phyloP scores from a whole-genome alignment of 192 early-diverging fungal genomes.

The Glomus cerebriforme region DNA sequence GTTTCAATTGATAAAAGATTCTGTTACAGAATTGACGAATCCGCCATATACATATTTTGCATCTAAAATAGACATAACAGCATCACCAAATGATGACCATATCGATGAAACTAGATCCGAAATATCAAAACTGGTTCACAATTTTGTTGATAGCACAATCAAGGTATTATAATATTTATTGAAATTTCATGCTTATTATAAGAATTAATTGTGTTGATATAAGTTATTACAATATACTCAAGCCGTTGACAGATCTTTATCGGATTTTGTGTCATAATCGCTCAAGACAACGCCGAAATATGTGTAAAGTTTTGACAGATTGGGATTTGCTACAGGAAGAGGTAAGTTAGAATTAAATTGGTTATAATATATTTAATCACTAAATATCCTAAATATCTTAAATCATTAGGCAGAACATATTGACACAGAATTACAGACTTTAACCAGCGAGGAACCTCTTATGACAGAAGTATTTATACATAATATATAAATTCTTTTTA shows the following conservation, averaged over 20 bases:
- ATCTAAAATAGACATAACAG: background rate
- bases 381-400: background rate
- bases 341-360: constrained; percentile 40
- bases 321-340: constrained; percentile 64
- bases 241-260: constrained; percentile 56
- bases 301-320: constrained; percentile 55
- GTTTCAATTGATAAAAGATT: constrained; percentile 31
- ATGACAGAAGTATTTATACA: constrained; percentile 8
- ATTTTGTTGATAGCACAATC: constrained; percentile 11
- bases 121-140: constrained; percentile 8
- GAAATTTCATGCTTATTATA: background rate
- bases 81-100: background rate
- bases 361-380: background rate
- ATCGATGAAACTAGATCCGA: background rate
- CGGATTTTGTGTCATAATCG: constrained; percentile 63
- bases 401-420: constrained; percentile 36
- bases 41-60: constrained; percentile 26
- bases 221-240: constrained; percentile 26
- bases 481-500: background rate
- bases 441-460: constrained; percentile 26
- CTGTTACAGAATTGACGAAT: constrained; percentile 28
- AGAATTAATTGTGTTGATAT: background rate
- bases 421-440: constrained; percentile 33
- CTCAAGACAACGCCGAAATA: constrained; percentile 58
- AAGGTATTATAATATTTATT: constrained; percentile 27